These are phyloP conservation scores for Hyphopichia homilentoma DNA, from an alignment of 805 yeast species.

Conservation along the genomic window DNA sequence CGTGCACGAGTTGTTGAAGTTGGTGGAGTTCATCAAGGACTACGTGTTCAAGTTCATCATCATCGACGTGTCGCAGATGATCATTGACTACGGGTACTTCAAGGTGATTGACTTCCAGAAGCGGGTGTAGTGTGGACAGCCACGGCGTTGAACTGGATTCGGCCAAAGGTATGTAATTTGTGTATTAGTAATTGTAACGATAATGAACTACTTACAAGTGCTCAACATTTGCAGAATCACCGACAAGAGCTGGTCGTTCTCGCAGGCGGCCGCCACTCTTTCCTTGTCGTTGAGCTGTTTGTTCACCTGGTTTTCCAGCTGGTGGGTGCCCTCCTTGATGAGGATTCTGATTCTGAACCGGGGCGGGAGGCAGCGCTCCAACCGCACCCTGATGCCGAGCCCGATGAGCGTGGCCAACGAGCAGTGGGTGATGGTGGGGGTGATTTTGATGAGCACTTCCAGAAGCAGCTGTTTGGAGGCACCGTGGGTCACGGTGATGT, in stretches of 20 bases:
- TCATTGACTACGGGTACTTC: slow-evolving; percentile 26
- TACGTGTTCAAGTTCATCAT: slow-evolving; percentile 32
- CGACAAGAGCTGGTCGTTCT: slow-evolving; percentile 82
- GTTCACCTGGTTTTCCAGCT: slow-evolving; percentile 92
- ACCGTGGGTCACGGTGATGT: slow-evolving; percentile 67
- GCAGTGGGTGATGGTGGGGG: slow-evolving; percentile 98
- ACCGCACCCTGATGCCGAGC: slow-evolving; percentile 84
- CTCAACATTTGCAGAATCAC: slow-evolving; percentile 93
- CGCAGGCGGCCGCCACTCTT: slow-evolving; percentile 98
- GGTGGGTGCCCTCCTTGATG: slow-evolving; percentile 90
- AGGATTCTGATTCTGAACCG: slow-evolving; percentile 75
- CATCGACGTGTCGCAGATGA: slow-evolving; percentile 34
- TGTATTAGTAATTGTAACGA: too few species aligned
- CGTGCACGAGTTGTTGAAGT: slow-evolving; percentile 16
- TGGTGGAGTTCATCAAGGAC: slow-evolving; percentile 34
- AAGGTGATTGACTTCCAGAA: slow-evolving; percentile 5
- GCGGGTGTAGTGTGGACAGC: too few species aligned
- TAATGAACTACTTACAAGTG: slow-evolving; percentile 59
- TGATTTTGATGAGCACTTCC: slow-evolving; percentile 75
- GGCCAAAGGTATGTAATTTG: too few species aligned
- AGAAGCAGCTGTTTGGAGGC: slow-evolving; percentile 46
- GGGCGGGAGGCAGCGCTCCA: slow-evolving; percentile 84
- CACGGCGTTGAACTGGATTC: too few species aligned
- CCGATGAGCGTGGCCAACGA: slow-evolving; percentile 95
- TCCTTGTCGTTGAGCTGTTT: slow-evolving; percentile 97